Evolutionary conservation across 148 eudicot species (phyloP), one percentile per base, ranked within the genome.

Genomic region (Dysphania ambrosioides): DNA sequence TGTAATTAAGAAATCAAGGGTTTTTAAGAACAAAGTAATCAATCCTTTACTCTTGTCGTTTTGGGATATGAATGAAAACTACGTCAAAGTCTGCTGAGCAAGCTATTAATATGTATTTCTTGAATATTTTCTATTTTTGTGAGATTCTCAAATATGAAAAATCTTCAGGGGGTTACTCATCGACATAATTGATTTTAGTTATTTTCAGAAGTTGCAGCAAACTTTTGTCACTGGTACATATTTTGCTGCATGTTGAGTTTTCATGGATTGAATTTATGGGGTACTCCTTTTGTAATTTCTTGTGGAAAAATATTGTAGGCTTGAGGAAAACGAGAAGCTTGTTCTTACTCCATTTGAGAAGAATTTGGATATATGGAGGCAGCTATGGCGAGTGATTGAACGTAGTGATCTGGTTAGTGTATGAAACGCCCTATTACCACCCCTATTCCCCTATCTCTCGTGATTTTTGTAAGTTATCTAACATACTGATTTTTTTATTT

Each of bases 291-390:
- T 1, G 3, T 32, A 65, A 65, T 18, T 40, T 6, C 53, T 81
- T 38, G 34, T 51, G 73, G 66, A 24, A 36, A 16, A 51, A 16
- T 49, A 35, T 47, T 68, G 80, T 86, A 95, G 99, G 76, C 96
- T 95, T 73, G 99, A 95, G 82, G 92, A 90, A 72, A 95, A 95
- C 81, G 92, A 92, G 76, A 92, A 85, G 64, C 97, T 95, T 75
- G 93, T 95, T 80, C 96, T 92, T 62, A 95, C 99, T 73, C 99
- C 99, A 72, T 95, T 95, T 82, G 99, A 95, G 90, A 95, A 95
- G 86, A 95, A 95, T 78, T 80, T 92, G 76, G 99, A 95, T 82
- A 95, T 95, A 23, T 95, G 99, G 99, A 86, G 99, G 85, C 99
- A 95, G 78, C 99, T 95, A 79, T 95, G 99, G 99, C 93, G 97